Evolutionary conservation across 345 rosid genomes (phyloP), one percentile per base, ranked within the genome.

Genomic region (Eucalyptus tenuipes): DNA sequence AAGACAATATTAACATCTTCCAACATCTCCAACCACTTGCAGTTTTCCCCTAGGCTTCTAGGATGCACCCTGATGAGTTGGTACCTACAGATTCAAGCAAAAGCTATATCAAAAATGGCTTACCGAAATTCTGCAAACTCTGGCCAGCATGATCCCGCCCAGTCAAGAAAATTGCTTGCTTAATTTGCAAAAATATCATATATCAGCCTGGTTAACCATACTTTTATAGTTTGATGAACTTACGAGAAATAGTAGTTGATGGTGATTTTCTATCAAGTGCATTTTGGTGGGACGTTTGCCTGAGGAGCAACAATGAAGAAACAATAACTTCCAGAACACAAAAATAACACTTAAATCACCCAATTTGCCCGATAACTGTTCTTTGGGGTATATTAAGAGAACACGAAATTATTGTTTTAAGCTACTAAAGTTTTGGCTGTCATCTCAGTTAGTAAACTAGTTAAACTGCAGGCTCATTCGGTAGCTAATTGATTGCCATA

Each of bases 31-130:
- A 96, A 85, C 98, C 94, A 93, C 91, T 95, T 96, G 94, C 95
- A 94, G 92, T 94, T 96, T 86, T 91, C 97, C 89, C 99, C 98
- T 11, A 95, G 94, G 91, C 90, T 92, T 87, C 90, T 93, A 22
- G 98, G 96, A 91, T 94, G 96, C 86, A 93, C 90, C 89, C 99
- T 93, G 89, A 97, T 95, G 87, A 96, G 96, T 91, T 96, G 96
- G 93, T 91, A 96, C 94, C 99, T 97, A 92, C 45, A 89, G 88
- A 53, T 79, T 71, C 37, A 5, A 88, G 14, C 49, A 13, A 22
- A 20, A 85, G 12, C 42, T 20, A 49, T 50, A 22, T 66, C 40
- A 66, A 33, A 31, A 4, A n/a, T 15, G 3, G 40, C 15, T 66
- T 31, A 31, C 79, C 6, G 17, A 66, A 15, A n/a, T 66, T 15